phyloP scores from a whole-genome alignment of 1,284 basidiomycete species.

The Volvariella surrecta region DNA sequence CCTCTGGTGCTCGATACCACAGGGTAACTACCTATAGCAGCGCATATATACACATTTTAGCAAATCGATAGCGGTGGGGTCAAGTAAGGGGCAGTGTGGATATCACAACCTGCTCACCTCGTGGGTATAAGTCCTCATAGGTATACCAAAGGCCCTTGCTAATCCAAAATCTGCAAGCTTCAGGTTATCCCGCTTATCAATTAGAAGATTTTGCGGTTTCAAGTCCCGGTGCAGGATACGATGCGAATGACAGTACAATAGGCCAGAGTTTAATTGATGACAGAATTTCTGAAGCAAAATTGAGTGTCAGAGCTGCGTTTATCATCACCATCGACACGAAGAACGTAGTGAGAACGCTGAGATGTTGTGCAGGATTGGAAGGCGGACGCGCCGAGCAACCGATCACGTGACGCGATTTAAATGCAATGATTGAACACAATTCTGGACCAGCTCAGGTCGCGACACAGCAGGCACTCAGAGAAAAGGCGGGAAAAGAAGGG shows the following conservation, averaged over 20 bases:
- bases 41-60: not conserved
- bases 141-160: constrained; percentile 95
- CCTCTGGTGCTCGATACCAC: constrained; percentile 98
- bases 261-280: constrained; percentile 78
- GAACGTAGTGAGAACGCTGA: too few relatives aligned
- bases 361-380: too few relatives aligned
- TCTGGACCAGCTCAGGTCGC: too few relatives aligned
- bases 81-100: too few relatives aligned
- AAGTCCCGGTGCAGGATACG: constrained; percentile 95
- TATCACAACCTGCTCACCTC: constrained; percentile 55
- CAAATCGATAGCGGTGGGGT: not conserved
- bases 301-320: too few relatives aligned
- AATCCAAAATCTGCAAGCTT: constrained; percentile 97
- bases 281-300: constrained; percentile 97
- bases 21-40: constrained; percentile 85
- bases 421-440: too few relatives aligned
- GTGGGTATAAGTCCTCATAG: constrained; percentile 95
- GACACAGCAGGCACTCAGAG: too few relatives aligned
- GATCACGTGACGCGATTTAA: too few relatives aligned
- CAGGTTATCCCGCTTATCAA: constrained; percentile 84
- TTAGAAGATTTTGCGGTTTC: constrained; percentile 96
- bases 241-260: constrained; percentile 94
- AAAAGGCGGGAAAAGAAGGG: constrained; percentile 8
- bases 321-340: too few relatives aligned
- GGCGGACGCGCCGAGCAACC: too few relatives aligned